Conservation (phyloP, 441 rosid species). For the Erodium trifolium region DNA sequence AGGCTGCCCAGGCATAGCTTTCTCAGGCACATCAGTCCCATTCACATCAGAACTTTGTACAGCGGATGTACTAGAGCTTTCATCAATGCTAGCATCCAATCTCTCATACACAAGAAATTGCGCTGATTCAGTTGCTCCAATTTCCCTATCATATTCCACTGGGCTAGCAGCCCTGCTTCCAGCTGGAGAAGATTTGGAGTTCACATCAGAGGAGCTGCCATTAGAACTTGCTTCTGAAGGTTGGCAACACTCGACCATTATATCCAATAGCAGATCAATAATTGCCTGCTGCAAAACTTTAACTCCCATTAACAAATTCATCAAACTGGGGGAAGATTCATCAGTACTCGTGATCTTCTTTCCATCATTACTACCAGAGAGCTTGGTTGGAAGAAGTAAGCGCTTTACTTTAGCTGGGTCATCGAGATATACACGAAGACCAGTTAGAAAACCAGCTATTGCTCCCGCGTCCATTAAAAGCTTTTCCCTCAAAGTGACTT, state of each 20-base stretch:
- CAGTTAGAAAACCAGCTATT: slow-evolving; percentile 93
- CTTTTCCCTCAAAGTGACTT: slow-evolving; percentile 91
- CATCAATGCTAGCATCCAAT: slow-evolving; percentile 65
- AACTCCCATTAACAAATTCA: slow-evolving; percentile 97
- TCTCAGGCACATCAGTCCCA: slow-evolving; percentile 39
- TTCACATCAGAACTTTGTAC: slow-evolving; percentile 62
- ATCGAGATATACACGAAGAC: slow-evolving; percentile 90
- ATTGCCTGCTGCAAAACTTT: slow-evolving; percentile 99
- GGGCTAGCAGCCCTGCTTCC: slow-evolving; percentile 49
- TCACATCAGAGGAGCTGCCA: slow-evolving; percentile 46
- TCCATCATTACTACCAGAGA: slow-evolving; percentile 60
- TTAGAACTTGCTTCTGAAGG: slow-evolving; percentile 71
- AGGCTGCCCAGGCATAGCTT: slow-evolving; percentile 53
- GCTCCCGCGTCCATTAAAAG: slow-evolving; percentile 99
- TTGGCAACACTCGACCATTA: slow-evolving; percentile 99
- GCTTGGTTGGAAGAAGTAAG: slow-evolving; percentile 90
- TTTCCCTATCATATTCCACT: slow-evolving; percentile 60
- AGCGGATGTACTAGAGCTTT: slow-evolving; percentile 53
- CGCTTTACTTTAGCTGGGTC: slow-evolving; percentile 97
- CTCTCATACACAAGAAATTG: slow-evolving; percentile 59
- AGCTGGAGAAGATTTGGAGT: slow-evolving; percentile 48
- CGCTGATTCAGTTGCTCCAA: slow-evolving; percentile 45
- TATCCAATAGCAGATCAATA: slow-evolving; percentile 90
- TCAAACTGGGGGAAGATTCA: slow-evolving; percentile 92
- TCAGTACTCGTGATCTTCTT: slow-evolving; percentile 58